Evolutionary conservation across 2,329 filamentous ascomycete genomes (phyloP), one percentile per base, ranked within the genome.

Genomic region (Colletotrichum limetticola): DNA sequence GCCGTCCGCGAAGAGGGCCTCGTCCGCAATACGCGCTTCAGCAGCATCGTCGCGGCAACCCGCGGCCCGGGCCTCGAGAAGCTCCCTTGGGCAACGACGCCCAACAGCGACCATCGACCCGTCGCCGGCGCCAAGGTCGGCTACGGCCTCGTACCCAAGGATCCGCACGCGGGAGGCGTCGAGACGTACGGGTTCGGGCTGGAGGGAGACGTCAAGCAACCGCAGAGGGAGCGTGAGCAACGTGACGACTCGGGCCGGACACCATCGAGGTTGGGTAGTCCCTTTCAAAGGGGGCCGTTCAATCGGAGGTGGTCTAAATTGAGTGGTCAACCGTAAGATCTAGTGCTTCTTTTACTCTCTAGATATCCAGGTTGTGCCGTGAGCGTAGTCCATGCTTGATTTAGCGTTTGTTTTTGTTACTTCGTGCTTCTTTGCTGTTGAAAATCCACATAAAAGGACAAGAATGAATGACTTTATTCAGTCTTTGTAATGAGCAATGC

Each of bases 41-140:
- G 81, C 30, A 82, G 80, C 75, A 83, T 84, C 59, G 78, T 83
- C 30, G 81, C 82, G n/a, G 82, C 82, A 12, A 83, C 82, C 12
- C 78, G 82, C 22, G 82, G 82, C 1, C 78, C 77, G 5, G 81
- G 79, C 11, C 76, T 83, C 6, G 82, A 83, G 68, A 80, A 78
- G 73, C 69, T 83, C 8, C 77, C 78, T 14, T 78, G 78, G 74
- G 74, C 71, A 49, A 57, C 71, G 16, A 28, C 49, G 19, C 66
- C 67, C 56, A 53, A 61, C 55, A 61, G 53, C 26, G 71, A 73
- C 32, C 71, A 73, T 32, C 60, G 67, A 8, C 71, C 71, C 60
- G 71, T 71, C 19, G 55, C 66, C 6, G 66, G 60, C 11, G 71
- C 71, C 19, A 74, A 56, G 60, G 74, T 75, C 26, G 74, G 74